A percentile compares a stretch with the other conserved stretches of the same genome.
phyloP scores from a whole-genome alignment of 495 filamentous ascomycete genomes.

The Apiosordaria backusii region DNA sequence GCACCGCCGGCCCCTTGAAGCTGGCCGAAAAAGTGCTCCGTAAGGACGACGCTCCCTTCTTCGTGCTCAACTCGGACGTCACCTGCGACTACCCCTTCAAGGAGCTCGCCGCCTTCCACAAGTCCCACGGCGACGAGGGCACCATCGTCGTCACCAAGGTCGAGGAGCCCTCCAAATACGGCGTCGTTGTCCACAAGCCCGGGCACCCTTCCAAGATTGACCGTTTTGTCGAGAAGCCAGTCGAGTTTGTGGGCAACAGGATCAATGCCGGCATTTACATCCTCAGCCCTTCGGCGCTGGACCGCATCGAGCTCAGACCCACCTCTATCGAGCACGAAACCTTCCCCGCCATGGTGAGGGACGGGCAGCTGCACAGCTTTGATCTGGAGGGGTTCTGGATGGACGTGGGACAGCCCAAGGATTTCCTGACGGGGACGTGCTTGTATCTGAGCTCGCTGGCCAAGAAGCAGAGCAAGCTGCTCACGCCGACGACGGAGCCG shows the following conservation, averaged over 20 bases:
- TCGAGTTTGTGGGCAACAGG: constrained; percentile 98
- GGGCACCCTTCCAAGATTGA: constrained; percentile 90
- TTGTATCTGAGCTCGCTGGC: constrained; percentile 91
- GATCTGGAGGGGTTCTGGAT: constrained; percentile 99
- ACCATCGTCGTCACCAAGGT: constrained; percentile 99
- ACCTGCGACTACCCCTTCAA: constrained; percentile 98
- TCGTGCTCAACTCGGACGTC: constrained; percentile 98
- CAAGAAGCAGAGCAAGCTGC: constrained; percentile 85
- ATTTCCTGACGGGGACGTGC: constrained; percentile 95
- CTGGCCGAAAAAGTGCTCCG: constrained; percentile 89
- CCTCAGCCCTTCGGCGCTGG: constrained; percentile 86
- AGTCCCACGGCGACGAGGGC: constrained; percentile 86
- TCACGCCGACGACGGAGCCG: constrained; percentile 68
- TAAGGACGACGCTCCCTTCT: constrained; percentile 93
- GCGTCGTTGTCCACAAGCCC: constrained; percentile 97
- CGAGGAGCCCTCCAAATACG: constrained; percentile 98
- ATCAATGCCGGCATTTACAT: constrained; percentile 99
- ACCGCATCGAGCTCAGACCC: constrained; percentile 90
- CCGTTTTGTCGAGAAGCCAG: constrained; percentile 98
- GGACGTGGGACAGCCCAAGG: constrained; percentile 99
- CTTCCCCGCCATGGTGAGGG: constrained; percentile 90
- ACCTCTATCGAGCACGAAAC: constrained; percentile 99
- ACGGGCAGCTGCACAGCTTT: constrained; percentile 93
- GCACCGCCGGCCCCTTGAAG: constrained; percentile 94
- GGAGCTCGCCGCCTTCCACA: constrained; percentile 87